A percentile compares a stretch with the other conserved stretches of the same genome.
Evolutionary conservation across 768 basidiomycete genomes (phyloP).

Genomic region (Boletus rex-veris): DNA sequence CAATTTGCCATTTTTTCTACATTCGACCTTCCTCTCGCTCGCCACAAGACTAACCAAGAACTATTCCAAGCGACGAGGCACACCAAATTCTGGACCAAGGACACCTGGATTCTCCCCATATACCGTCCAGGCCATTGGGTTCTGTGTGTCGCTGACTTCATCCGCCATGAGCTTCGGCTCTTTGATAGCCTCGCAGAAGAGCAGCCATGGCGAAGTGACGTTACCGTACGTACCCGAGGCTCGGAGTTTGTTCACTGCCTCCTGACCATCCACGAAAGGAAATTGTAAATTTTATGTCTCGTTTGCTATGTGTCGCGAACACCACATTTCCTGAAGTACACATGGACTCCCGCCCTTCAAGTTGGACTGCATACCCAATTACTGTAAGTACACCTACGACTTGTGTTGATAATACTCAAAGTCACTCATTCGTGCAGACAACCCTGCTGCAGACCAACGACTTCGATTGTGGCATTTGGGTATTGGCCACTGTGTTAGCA

Average conservation of each 20-base stretch:
- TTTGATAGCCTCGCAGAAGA: conserved; percentile 12
- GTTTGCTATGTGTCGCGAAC: background rate
- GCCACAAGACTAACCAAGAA: background rate
- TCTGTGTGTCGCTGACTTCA: conserved; percentile 17
- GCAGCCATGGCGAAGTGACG: conserved; percentile 1
- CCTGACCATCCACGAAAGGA: background rate
- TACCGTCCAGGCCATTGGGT: conserved; percentile 37
- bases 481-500: background rate
- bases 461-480: background rate
- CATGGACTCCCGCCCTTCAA: conserved; percentile 1
- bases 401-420: too few relatives aligned
- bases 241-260: background rate
- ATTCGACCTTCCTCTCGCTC: background rate
- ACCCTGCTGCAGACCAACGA: background rate
- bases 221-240: background rate
- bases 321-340: background rate
- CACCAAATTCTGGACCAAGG: conserved; percentile 30
- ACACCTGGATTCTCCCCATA: conserved; percentile 38
- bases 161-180: conserved; percentile 3
- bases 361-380: background rate
- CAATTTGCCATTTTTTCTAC: background rate
- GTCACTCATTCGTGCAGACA: background rate
- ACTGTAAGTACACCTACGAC: background rate
- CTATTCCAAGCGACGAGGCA: background rate
- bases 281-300: conserved; percentile 1